Evolutionary conservation across 1,284 basidiomycete species (phyloP), one percentile per base, ranked within the genome.

Genomic region (Singerocomus rubriflavus): DNA sequence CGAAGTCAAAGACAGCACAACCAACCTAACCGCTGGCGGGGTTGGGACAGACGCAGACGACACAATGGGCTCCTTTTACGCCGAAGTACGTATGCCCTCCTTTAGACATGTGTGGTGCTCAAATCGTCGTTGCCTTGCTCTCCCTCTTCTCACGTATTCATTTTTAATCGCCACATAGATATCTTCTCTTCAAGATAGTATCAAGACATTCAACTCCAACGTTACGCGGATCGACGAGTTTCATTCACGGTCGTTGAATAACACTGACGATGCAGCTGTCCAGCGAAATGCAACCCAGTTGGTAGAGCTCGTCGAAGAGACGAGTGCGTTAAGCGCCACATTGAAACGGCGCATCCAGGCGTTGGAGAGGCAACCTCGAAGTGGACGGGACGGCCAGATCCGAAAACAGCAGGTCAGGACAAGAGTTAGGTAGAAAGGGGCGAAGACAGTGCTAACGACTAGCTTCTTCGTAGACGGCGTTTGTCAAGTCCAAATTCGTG

Each of bases 321-420:
- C 91, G 12, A 87, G 89, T 60, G 77, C 80, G 2, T 73, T 91
- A 14, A 91, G 90, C 61, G 72, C 79, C 38, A 78, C 81, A 17
- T 76, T 93, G 60, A 93, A 93, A 71, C 79, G 80, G 49, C 78
- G 89, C 47, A 82, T 95, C 67, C 90, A 94, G 70, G 77, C 80
- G 4, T 69, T 94, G 57, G 90, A 92, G 69, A 76, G 79, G 51
- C 82, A 85, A 67, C 80, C 81, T 56, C 84, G 85, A 38, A 68
- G 80, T 37, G 86, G 88, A 41, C 82, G 87, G 46, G 88, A 93
- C 61, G 89, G 84, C 42, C 85, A 89, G 69, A 84, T 88, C 58
- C 82, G 85, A 63, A 91, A 88, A 70, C 84, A 87, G 65, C 90
- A 96, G 79, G 91, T 89, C 67, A 36, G 73, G 45, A 4, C 6